These are phyloP conservation scores for Cordia subcordata DNA, from an alignment of 257 asterid genomes.

Conservation along the genomic window DNA sequence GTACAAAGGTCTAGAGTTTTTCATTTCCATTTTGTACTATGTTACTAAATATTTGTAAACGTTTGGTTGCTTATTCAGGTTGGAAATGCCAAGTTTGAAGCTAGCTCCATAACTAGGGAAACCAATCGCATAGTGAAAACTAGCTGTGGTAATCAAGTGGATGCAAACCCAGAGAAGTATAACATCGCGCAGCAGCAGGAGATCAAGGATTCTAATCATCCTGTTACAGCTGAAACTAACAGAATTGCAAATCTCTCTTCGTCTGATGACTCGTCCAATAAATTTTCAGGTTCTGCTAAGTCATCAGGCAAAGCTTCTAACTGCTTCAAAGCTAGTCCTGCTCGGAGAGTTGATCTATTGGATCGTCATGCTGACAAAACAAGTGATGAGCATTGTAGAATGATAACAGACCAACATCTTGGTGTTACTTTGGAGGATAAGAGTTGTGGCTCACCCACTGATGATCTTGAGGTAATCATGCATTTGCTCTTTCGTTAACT, in stretches of 20 bases:
- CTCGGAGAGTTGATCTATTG: neutral
- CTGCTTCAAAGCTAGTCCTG: neutral
- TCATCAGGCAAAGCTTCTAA: neutral
- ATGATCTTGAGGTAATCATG: slow-evolving; percentile 15
- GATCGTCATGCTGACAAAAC: neutral
- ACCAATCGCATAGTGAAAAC: neutral
- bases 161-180: neutral
- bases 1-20: neutral
- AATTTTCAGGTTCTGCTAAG: neutral
- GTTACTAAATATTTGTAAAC: neutral
- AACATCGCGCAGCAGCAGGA: slow-evolving; percentile 4
- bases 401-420: neutral
- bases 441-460: slow-evolving; percentile 3
- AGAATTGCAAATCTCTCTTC: neutral
- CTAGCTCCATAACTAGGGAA: slow-evolving; percentile 4
- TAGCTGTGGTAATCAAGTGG: slow-evolving; percentile 1
- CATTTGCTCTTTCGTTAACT: neutral
- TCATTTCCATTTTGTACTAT: neutral
- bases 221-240: neutral
- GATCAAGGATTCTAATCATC: neutral
- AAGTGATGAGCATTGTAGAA: slow-evolving; percentile 1
- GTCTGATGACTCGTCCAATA: neutral
- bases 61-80: slow-evolving; percentile 11
- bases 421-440: slow-evolving; percentile 1
- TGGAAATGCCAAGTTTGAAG: slow-evolving; percentile 4